A percentile compares a stretch with the other conserved stretches of the same genome.
Evolutionary conservation across 208 protist genomes (phyloP).

Genomic region (Trypanosoma caninum): DNA sequence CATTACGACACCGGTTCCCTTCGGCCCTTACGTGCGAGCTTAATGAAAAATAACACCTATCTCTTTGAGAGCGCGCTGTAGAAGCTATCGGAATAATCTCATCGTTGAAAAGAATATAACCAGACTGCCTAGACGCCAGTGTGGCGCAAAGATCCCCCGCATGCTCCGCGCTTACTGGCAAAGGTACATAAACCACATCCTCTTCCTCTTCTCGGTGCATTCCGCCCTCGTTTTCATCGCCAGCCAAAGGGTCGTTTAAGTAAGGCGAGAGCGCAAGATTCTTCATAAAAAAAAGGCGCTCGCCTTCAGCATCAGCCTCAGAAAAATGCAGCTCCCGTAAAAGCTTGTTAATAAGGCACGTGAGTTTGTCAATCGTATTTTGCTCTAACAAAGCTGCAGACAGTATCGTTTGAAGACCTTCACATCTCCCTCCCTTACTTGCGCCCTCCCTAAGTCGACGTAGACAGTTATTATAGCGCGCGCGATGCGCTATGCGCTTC

Average conservation of each 20-base stretch:
- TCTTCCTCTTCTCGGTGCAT: neutral
- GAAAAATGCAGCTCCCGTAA: slow-evolving; percentile 5
- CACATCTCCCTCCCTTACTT: neutral
- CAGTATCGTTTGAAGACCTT: slow-evolving; percentile 7
- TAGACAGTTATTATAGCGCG: slow-evolving; percentile 6
- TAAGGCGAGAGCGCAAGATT: slow-evolving; percentile 26
- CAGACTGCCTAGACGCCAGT: slow-evolving; percentile 8
- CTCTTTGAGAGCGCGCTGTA: slow-evolving; percentile 1
- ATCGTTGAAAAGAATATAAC: slow-evolving; percentile 35
- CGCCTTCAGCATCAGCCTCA: neutral
- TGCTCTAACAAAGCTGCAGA: slow-evolving; percentile 3
- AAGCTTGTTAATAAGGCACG: slow-evolving; percentile 12
- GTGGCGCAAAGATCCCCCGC: slow-evolving; percentile 15
- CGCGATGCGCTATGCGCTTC: slow-evolving; percentile 17
- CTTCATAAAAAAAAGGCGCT: slow-evolving; percentile 17
- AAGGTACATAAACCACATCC: slow-evolving; percentile 21
- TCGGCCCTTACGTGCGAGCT: too few species aligned
- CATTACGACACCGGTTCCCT: neutral
- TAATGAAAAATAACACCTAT: too few species aligned
- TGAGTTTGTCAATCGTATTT: neutral
- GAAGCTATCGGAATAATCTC: slow-evolving; percentile 35
- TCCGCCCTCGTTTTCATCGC: too few species aligned
- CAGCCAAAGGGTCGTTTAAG: slow-evolving; percentile 15
- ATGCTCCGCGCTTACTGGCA: slow-evolving; percentile 15
- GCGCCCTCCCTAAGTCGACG: slow-evolving; percentile 7